Evolutionary conservation across 305 asterid species (phyloP), one percentile per base, ranked within the genome.

Genomic region (Solanum aculeatissimum): DNA sequence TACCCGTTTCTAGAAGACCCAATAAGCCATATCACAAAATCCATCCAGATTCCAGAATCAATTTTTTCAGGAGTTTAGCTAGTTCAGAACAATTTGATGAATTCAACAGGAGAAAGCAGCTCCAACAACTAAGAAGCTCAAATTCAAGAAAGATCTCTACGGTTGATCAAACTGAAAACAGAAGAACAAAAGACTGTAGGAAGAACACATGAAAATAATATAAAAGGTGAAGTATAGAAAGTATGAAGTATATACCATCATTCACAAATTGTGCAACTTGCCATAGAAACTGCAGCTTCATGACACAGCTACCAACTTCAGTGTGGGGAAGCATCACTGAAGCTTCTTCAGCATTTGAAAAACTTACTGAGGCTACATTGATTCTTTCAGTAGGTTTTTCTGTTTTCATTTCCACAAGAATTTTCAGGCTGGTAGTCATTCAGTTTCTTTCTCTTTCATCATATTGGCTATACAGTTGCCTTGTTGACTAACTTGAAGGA

Each of bases 401-500:
- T n/a, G 75, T 55, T 58, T 27, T 60, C 47, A 47, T 84, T 78
- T 47, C 72, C 45, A 69, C 42, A n/a, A 77, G 15, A 75, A 74
- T 38, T 13, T 75, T 40, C 16, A 9, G 35, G 53, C 8, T 14
- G 43, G 53, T 38, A 47, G 38, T 62, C 45, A 83, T 65, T 25
- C 19, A 68, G 49, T 18, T 72, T 47, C 49, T 27, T 45, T 29
- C 66, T 49, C 81, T 75, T 75, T 75, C 81, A 49, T 47, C 45
- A 27, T 21, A 75, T 75, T 49, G 77, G 82, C 82, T 87, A 86
- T 16, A 63, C 82, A 86, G 84, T 91, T 87, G 88, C 86, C 89
- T 27, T 42, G 49, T 78, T 84, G 70, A 89, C 66, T 80, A 89
- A 90, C 87, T 87, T 86, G 84, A 84, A 81, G 80, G 87, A 53